Evolutionary conservation across 306 rosid genomes (phyloP), one percentile per base, ranked within the genome.

Genomic region (Senna tora): DNA sequence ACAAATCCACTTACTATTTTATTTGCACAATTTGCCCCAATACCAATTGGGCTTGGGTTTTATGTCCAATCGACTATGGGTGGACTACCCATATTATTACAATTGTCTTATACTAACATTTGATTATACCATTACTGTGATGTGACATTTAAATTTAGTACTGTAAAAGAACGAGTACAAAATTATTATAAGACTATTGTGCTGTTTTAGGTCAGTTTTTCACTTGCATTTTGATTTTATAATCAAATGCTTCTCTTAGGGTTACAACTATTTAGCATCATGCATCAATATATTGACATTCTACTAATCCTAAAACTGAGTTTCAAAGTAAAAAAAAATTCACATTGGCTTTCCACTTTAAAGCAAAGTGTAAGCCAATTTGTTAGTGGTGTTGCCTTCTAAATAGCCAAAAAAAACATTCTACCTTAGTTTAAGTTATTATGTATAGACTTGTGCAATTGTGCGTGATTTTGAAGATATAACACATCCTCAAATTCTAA

Each of bases 181-280:
- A n/a, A n/a, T n/a, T n/a, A n/a, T n/a, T n/a, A n/a, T n/a, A n/a
- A n/a, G n/a, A n/a, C n/a, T n/a, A n/a, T n/a, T n/a, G n/a, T n/a
- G n/a, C n/a, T n/a, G n/a, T 89, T 75, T 79, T 92, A 82, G 99
- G 99, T 95, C 39, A 71, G 83, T 79, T 61, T 67, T 33, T 39
- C 77, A 49, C 54, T 62, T 9, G 9, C 41, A 36, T 58, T 59
- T 72, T 42, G 39, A 36, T 45, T 50, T 30, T 49, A 71, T 49
- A 62, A 58, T 33, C 38, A 12, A 59, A n/a, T 69, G 47, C 33
- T 46, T 66, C 65, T 61, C 42, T 47, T 67, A 59, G 6, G 50
- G 53, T 15, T 62, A 49, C 17, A 11, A 59, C 70, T 54, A 32
- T 67, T 34, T 76, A 17, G 49, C 46, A 36, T n/a, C n/a, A n/a